Base-by-base conservation (phyloP, 345 rosid genomes). In the Salix koriyanagi region DNA sequence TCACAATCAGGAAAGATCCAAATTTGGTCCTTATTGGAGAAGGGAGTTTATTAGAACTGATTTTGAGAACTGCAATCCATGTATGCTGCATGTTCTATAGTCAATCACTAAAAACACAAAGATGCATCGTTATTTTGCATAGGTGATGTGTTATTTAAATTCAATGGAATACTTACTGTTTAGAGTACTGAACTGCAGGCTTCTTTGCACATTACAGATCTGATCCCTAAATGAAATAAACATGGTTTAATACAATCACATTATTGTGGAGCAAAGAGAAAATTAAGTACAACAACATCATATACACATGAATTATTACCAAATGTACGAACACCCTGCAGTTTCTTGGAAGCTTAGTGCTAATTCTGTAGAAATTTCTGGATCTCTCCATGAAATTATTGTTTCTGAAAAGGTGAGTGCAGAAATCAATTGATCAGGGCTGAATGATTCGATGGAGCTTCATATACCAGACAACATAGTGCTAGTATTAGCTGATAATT, bases 271-370 rank as follows among this genome's bases (percentile, higher is more conserved):
- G 36, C 41, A 68, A 46, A 76, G 2, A 11, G 26, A 66, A 65
- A 56, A 78, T 32, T 50, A 42, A 46, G 42, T 15, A 10, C 16
- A 41, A 39, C 26, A 58, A 32, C 25, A 32, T 44, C 36, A 62
- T 69, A 32, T 4, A 28, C 42, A 42, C n/a, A 78, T 50, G 66
- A 80, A 21, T 42, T 14, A 12, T 65, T 83, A 91, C 96, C 99
- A 96, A 80, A 96, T 89, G 69, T 90, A 96, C 58, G 98, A 86
- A 86, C 99, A 96, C 65, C 99, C 98, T 6, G 91, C 84, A 54
- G 90, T 86, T 86, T 96, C 99, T 84, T 96, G 98, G 83, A 96
- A 96, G 84, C 99, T 94, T 78, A 94, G 89, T 41, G 99, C 99
- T 85, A 96, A 81, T 83, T 96, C 99, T 18, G 97, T 88, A 72